Base-by-base conservation (phyloP, 306 rosid genomes). In the Morella rubra region DNA sequence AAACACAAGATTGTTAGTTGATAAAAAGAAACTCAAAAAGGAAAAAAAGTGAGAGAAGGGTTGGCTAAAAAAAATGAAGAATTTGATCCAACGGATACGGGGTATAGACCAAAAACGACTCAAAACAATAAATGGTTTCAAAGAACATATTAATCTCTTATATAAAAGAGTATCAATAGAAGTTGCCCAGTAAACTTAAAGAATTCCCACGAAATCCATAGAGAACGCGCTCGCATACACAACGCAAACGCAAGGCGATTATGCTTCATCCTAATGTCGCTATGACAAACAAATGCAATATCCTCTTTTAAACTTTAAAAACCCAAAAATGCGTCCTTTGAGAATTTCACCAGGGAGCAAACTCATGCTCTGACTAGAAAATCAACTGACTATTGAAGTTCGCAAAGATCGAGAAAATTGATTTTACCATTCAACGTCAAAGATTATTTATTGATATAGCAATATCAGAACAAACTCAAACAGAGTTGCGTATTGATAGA, bases 391-490 rank as follows among this genome's bases (percentile, higher is more conserved):
- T 8, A 47, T 14, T 45, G 12, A 72, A 77, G 69, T 77, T 47
- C 62, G 53, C 55, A 40, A 56, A 53, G 81, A 81, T 71, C 76
- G 76, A 19, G 5, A 61, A 51, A 75, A 77, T 81, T 40, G 56
- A 72, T 60, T 68, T 71, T 19, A 60, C 51, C 37, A 46, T 81
- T 24, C 12, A 47, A 56, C 32, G 27, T 55, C 62, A 74, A 71
- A 7, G 42, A 22, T 14, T n/a, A 54, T 54, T 19, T 19, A 2
- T 54, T n/a, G 7, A n/a, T 49, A 4, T 16, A 54, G 27, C 19
- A 47, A 64, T 12, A 54, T 24, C 44, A 51, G 55, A 78, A 51
- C 69, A 22, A 46, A 51, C 52, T 55, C 41, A 56, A 32, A 71
- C n/a, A 24, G 41, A 59, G 6, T 10, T 46, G 52, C 0, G 62